Conservation (phyloP, 108 stramenopile species). For the Fragilariopsis cylindrus region DNA sequence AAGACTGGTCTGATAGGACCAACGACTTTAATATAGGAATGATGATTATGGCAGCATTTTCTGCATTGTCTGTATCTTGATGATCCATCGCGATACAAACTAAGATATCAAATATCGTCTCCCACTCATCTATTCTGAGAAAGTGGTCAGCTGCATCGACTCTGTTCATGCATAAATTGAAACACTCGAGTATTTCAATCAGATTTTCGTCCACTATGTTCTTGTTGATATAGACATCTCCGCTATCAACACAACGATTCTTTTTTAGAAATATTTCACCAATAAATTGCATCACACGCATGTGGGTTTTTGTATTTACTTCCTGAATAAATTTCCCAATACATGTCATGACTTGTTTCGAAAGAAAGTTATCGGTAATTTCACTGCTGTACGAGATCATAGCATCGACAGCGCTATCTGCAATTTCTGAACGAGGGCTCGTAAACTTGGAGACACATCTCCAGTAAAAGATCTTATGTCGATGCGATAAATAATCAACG, state of each 20-base stretch:
- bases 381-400: background rate
- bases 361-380: background rate
- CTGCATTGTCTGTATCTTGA: background rate
- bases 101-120: background rate
- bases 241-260: background rate
- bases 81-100: background rate
- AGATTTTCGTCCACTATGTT: background rate
- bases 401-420: slow-evolving; percentile 6
- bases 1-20: background rate
- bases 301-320: no score
- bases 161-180: background rate
- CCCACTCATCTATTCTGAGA: background rate
- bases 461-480: slow-evolving; percentile 1
- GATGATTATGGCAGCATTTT: background rate
- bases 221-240: background rate
- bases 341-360: background rate
- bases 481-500: background rate
- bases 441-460: background rate
- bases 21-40: slow-evolving; percentile 3
- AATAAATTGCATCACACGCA: background rate
- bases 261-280: background rate
- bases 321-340: background rate
- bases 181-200: background rate
- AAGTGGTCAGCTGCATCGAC: background rate
- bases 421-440: background rate